These are phyloP conservation scores for Dothideomycetes sp. DNA, from an alignment of 2,329 filamentous ascomycete genomes.

Conservation along the genomic window DNA sequence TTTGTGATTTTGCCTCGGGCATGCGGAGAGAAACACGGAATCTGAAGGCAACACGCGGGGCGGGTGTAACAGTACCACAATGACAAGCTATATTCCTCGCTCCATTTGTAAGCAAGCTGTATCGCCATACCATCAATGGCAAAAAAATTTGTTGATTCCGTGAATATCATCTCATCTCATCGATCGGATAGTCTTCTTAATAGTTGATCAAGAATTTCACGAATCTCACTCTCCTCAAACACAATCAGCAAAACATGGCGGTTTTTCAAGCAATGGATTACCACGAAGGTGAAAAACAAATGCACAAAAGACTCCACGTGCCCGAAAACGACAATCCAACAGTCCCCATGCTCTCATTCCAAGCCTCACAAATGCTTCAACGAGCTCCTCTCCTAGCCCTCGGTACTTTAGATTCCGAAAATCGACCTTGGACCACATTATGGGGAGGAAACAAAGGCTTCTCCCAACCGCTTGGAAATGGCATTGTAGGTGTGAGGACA, in stretches of 20 bases:
- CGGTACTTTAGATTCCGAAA: conserved; percentile 57
- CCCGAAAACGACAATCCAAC: conserved; percentile 59
- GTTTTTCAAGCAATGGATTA: conserved; percentile 42
- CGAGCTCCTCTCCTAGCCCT: conserved; percentile 61
- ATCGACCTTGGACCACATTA: conserved; percentile 65
- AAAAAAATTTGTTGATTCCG: no score
- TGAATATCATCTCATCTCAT: no score
- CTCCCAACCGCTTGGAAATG: conserved; percentile 51
- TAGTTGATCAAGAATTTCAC: no score
- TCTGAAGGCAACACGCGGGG: no score
- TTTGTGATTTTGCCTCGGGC: no score
- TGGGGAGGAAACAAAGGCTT: conserved; percentile 69
- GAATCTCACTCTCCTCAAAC: no score
- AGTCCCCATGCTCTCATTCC: conserved; percentile 49
- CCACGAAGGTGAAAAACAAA: conserved; percentile 57
- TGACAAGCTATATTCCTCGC: no score
- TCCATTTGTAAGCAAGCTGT: no score
- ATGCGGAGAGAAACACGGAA: no score
- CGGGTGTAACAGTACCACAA: no score
- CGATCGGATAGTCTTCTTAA: no score
- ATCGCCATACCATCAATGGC: no score
- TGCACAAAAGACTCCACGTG: conserved; percentile 54
- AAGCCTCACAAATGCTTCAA: conserved; percentile 52
- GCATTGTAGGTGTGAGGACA: conserved; percentile 55
- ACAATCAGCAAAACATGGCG: conserved; percentile 33